Conservation (phyloP, 1,284 basidiomycete genomes). For the Heterobasidion annosum region DNA sequence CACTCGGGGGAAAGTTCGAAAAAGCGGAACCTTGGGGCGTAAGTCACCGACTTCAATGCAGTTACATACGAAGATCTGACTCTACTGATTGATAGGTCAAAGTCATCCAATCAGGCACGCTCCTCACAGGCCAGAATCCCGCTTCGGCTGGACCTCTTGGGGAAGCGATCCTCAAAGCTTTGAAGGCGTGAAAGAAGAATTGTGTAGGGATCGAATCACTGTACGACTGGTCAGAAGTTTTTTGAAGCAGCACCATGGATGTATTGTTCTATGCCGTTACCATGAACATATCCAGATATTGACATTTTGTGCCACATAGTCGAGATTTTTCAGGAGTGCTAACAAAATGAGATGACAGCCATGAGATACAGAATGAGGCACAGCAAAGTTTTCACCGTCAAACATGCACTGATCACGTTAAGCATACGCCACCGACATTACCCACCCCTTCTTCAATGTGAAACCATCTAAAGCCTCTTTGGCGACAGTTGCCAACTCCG, state of each 20-base stretch:
- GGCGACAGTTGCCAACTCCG: slow-evolving; percentile 65
- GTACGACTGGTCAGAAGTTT: too few relatives aligned
- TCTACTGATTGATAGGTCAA: slow-evolving; percentile 20
- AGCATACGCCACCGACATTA: slow-evolving; percentile 69
- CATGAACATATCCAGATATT: too few relatives aligned
- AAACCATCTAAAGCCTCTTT: slow-evolving; percentile 75
- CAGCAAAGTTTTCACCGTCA: not conserved
- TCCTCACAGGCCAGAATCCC: slow-evolving; percentile 69
- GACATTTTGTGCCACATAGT: too few relatives aligned
- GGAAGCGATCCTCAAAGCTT: slow-evolving; percentile 34
- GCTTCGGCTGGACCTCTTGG: slow-evolving; percentile 46
- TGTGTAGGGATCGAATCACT: not conserved
- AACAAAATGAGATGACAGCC: too few relatives aligned
- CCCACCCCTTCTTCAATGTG: slow-evolving; percentile 72
- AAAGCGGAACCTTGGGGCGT: slow-evolving; percentile 54
- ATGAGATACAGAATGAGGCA: too few relatives aligned
- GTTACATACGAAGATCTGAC: not conserved
- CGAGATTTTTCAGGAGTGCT: too few relatives aligned
- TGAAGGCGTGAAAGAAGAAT: slow-evolving; percentile 7
- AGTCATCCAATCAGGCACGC: slow-evolving; percentile 36
- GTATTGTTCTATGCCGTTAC: not conserved
- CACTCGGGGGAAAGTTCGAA: slow-evolving; percentile 58
- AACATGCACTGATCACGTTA: slow-evolving; percentile 25
- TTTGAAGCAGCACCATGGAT: not conserved
- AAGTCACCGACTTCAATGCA: slow-evolving; percentile 16